Evolutionary conservation across 768 basidiomycete genomes (phyloP), one percentile per base, ranked within the genome.

Genomic region (Lentinus tigrinus): DNA sequence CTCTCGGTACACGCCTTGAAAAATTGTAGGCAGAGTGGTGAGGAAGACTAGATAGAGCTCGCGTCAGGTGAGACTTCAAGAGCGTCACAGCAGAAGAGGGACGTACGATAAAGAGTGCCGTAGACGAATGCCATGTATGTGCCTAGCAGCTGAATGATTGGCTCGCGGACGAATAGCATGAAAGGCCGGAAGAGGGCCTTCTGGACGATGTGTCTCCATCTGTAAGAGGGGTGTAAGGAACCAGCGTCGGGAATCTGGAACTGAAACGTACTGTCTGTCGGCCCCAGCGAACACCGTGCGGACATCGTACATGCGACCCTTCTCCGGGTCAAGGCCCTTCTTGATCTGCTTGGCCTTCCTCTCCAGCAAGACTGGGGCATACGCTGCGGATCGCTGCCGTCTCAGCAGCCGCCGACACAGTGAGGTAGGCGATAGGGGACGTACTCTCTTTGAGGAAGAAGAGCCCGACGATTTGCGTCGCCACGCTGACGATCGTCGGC

Each of bases 61-160:
- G n/a, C n/a, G n/a, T n/a, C n/a, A n/a, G n/a, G n/a, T n/a, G n/a
- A n/a, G n/a, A n/a, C n/a, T n/a, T n/a, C n/a, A n/a, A n/a, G n/a
- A n/a, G n/a, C 7, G 28, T 16, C 3, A n/a, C 8, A 28, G 13
- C 19, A 23, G 10, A 19, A 16, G 3, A 16, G 31, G n/a, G 40
- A 73, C 83, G 48, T 64, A 84, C 85, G 61, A 60, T 86, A 88
- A 46, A 85, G 69, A 0, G 75, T 63, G 1, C 87, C 90, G 56
- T 87, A 93, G 11, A 88, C 68, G 60, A 88, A 84, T 0, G 87
- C 83, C 79, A 88, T 82, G 57, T 89, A 91, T 0, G 83, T 5
- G 0, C 85, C 84, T 9, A 91, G 72, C 2, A 89, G 67, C 63
- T 89, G 88, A n/a, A 89, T 74, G 63, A 91, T 88, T 1, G 85